Base-by-base conservation (phyloP, 2,329 filamentous ascomycete species). In the Akanthomyces lecanii region DNA sequence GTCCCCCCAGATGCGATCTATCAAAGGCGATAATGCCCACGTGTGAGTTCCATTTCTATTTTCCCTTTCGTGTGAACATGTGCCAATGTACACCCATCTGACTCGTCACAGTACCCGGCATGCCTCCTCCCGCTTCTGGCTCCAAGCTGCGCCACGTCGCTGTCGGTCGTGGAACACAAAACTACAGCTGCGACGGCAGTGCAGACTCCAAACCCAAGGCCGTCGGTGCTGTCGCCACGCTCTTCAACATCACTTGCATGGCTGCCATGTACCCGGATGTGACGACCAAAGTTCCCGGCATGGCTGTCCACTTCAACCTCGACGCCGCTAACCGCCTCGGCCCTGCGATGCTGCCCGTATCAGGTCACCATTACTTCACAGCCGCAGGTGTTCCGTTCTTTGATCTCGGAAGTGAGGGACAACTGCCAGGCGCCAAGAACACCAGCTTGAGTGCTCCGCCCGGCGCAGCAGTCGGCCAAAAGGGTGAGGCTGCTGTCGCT, bases 221-320 rank as follows among this genome's bases (percentile, higher is more conserved):
- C 21, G 75, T 81, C 56, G 94, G 94, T 66, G 94, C 94, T 61
- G 72, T 91, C 0, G 94, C 94, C 61, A 88, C 85, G 1, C 90
- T 98, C 69, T 97, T 90, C 86, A 92, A 97, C 77, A 90, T 88
- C 64, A 90, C 87, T 68, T 97, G 94, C 77, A 76, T 94, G 40
- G 89, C 89, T 7, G 82, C 89, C 48, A 79, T 84, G 67, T 87
- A 87, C 69, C 88, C 91, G 0, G 82, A 86, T 61, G 79, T 95
- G 18, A 79, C 93, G 48, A 72, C 80, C 66, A 75, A 82, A 62
- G 81, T 96, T 23, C 86, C 91, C 4, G 79, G 79, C 64, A 83
- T 92, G 63, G 85, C 89, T 1, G 82, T 96, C 62, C 81, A 86
- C 71, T 89, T 90, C 71, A 79, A 86, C 70, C 78, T 88, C 55